These are phyloP conservation scores for Laguncularia racemosa DNA, from an alignment of 345 rosid genomes.

Conservation along the genomic window DNA sequence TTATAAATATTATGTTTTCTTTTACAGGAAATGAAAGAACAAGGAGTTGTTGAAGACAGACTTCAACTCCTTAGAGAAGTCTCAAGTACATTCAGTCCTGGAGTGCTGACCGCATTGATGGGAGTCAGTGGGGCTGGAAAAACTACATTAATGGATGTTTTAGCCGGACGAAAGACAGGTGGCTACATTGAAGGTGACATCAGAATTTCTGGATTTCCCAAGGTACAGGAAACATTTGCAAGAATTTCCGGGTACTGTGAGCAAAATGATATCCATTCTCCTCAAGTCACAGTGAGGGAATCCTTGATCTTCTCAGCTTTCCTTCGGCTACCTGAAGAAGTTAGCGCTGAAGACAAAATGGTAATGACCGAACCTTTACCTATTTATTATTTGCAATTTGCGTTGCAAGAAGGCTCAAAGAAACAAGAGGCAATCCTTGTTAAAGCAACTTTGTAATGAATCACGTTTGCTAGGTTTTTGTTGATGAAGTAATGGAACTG, in stretches of 20 bases:
- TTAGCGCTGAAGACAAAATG: slow-evolving; percentile 15
- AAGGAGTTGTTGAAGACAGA: slow-evolving; percentile 30
- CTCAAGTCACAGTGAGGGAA: slow-evolving; percentile 17
- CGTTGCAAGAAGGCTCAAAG: no score
- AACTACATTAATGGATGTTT: slow-evolving; percentile 41
- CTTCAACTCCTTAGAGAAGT: slow-evolving; percentile 30
- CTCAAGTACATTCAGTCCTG: slow-evolving; percentile 38
- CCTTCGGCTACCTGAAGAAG: slow-evolving; percentile 21
- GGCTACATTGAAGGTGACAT: slow-evolving; percentile 37
- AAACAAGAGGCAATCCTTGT: no score
- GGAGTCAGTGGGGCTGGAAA: slow-evolving; percentile 50
- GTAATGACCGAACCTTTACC: background rate
- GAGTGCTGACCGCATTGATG: slow-evolving; percentile 36
- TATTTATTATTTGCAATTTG: no score
- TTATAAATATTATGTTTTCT: background rate
- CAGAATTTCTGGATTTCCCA: slow-evolving; percentile 32
- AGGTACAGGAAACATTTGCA: slow-evolving; percentile 27
- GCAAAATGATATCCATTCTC: slow-evolving; percentile 19
- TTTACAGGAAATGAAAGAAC: slow-evolving; percentile 34
- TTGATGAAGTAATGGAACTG: slow-evolving; percentile 24
- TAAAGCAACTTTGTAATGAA: background rate
- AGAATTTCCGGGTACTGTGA: slow-evolving; percentile 20
- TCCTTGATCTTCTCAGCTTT: slow-evolving; percentile 20
- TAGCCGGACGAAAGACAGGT: slow-evolving; percentile 36
- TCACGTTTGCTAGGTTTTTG: slow-evolving; percentile 14